Base-by-base conservation (phyloP, 306 rosid species). In the Datisca glomerata region DNA sequence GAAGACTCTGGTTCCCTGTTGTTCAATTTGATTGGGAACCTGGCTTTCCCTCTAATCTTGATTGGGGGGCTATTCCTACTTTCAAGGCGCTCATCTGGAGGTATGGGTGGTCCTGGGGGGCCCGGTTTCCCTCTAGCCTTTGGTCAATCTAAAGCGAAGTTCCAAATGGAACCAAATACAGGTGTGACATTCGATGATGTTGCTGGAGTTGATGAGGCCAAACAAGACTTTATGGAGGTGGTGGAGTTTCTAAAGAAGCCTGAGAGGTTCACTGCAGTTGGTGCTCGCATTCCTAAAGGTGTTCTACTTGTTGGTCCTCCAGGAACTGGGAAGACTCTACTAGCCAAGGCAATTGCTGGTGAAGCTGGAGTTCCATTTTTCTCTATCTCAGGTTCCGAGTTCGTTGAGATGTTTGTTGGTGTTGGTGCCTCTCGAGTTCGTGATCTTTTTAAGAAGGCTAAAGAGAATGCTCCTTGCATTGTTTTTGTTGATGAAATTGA, bases 371-470 rank as follows among this genome's bases (percentile, higher is more conserved):
- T 89, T 45, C 98, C 93, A 18, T 89, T 89, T 62, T 89, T 89
- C 69, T 89, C 98, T 18, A 89, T 89, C 65, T 89, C 98, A 6
- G 97, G 97, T 58, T 89, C 97, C 21, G 97, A 83, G 68, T 83
- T 89, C 37, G 97, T 89, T 39, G 95, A 89, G 76, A 89, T 89
- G 97, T 83, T 89, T 53, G 97, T 89, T n/a, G 97, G 97, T 72
- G 79, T 89, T 56, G 97, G 97, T 58, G 95, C 97, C 55, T 83
- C 97, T 34, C 81, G 95, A 44, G 97, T 89, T 6, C 93, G 97
- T 45, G 97, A 84, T 77, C 86, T 89, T 54, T 89, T 89, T 73
- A 83, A 77, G 76, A 89, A 89, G 75, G 97, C 97, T 40, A 89
- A 89, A 74, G 97, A 89, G 66, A 89, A 89, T 70, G 97, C 97